These are phyloP conservation scores for Prunus persica DNA, from an alignment of 306 rosid genomes.

Conservation along the genomic window Prunus_persica_NCBIv2 NC_034015.1:11977001-11977500, in stretches of 20 bases:
- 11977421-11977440: background rate
- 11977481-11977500: background rate
- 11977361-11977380: background rate
- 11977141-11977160: constrained; percentile 13
- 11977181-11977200: constrained; percentile 90
- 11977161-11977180: constrained; percentile 12
- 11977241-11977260: constrained; percentile 74
- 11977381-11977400: background rate
- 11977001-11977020: constrained; percentile 38
- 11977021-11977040: constrained; percentile 92
- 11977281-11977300: constrained; percentile 67
- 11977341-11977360: background rate
- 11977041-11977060: constrained; percentile 59
- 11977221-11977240: constrained; percentile 63
- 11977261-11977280: constrained; percentile 86
- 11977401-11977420: background rate
- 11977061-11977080: constrained; percentile 44
- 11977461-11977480: background rate
- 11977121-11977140: constrained; percentile 8
- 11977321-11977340: constrained; percentile 12
- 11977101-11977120: constrained; percentile 27
- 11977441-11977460: background rate
- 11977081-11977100: constrained; percentile 66
- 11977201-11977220: constrained; percentile 50
- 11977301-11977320: constrained; percentile 69